Conservation (phyloP, 2,329 filamentous ascomycete genomes). For the Falciphora oryzae region DNA sequence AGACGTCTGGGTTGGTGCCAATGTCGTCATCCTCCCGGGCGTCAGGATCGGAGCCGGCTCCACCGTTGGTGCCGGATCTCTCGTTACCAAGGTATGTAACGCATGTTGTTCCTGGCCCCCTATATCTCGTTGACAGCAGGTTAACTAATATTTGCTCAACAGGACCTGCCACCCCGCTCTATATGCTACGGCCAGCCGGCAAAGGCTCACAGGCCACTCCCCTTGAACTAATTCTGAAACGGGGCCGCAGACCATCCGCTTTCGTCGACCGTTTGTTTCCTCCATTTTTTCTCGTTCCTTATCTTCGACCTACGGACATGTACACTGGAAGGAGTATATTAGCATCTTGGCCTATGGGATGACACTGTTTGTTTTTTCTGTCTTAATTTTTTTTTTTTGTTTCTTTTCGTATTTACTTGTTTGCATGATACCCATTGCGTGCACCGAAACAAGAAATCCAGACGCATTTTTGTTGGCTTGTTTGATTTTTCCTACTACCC, state of each 20-base stretch:
- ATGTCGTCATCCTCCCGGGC: conserved; percentile 71
- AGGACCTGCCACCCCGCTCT: conserved; percentile 11
- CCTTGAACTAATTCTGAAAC: neutral
- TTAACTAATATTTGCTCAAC: neutral
- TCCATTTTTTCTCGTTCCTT: neutral
- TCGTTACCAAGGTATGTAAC: conserved; percentile 66
- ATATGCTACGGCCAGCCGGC: conserved; percentile 21
- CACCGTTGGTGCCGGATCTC: conserved; percentile 75
- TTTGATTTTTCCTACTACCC: neutral
- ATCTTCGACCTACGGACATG: neutral
- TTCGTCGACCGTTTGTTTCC: no score
- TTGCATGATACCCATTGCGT: conserved; percentile 21
- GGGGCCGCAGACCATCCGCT: no score
- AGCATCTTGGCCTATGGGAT: neutral
- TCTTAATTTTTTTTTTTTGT: neutral
- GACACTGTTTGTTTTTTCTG: conserved; percentile 3
- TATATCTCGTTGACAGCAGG: neutral
- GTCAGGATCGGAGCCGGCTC: conserved; percentile 74
- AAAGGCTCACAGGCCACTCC: conserved; percentile 15
- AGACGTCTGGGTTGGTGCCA: conserved; percentile 77
- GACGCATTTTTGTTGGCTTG: neutral
- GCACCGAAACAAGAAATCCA: conserved; percentile 9
- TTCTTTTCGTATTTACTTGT: conserved; percentile 8
- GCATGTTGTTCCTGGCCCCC: neutral
- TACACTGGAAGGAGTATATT: neutral